Base-by-base conservation (phyloP, 1,284 basidiomycete genomes). In the Microbotryum intermedium region DNA sequence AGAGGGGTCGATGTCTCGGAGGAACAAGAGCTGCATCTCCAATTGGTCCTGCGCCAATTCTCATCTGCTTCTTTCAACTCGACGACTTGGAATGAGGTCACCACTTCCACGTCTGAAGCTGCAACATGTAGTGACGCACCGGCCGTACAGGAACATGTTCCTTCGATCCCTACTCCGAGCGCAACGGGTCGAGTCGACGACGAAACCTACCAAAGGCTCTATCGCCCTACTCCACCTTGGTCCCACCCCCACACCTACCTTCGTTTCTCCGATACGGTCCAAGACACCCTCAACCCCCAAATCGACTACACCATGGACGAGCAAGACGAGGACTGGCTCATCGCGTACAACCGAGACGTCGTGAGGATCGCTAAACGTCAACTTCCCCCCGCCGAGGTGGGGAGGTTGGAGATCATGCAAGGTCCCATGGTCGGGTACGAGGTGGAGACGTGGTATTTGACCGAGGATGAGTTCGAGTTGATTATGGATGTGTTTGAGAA, bases 401-500 rank as follows among this genome's bases (percentile, higher is more conserved):
- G 28, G 9, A 18, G 9, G 46, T 48, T 48, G 21, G 13, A 23
- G 11, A 7, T 48, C 6, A 48, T 48, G 21, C 16, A 11, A 11
- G 20, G 46, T 11, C 20, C 21, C 11, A 21, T 23, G 26, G 26
- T 26, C 11, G 46, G 21, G 2, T 26, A 20, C 20, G 21, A 21
- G 46, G 46, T 26, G 46, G 26, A 7, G 3, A 21, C 4, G 26
- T 21, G 46, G 26, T 26, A 48, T 21, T n/a, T 51, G n/a, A 29
- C 25, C 18, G 50, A 51, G 29, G 26, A 25, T 30, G 50, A 51
- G 30, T 51, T 51, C n/a, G 50, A 51, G 30, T 51, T 23, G 25
- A n/a, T 51, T 16, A 51, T 51, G 50, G 50, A 51, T n/a, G 50
- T 30, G 23, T 30, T 51, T 51, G 50, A 51, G 29, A 30, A 25